phyloP scores from a whole-genome alignment of 352 stramenopile species.

The Pythium phragmitis region DNA sequence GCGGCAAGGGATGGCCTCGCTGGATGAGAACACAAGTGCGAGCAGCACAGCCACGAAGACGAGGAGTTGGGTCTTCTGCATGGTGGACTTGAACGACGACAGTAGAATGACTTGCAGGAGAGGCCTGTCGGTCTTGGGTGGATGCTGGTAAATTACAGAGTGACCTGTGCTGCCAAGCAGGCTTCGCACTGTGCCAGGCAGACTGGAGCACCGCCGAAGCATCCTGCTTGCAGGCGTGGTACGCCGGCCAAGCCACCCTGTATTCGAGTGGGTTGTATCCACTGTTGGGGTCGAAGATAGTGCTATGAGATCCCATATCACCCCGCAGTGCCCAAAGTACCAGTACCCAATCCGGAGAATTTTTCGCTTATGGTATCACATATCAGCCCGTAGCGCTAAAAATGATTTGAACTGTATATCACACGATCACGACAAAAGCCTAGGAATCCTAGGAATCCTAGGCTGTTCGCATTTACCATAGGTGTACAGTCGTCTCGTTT shows the following conservation, averaged over 20 bases:
- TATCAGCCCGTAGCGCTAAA: too few species aligned
- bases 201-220: not conserved
- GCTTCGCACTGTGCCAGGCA: not conserved
- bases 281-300: not conserved
- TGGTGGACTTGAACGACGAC: not conserved
- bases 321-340: too few species aligned
- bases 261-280: not conserved
- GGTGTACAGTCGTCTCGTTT: too few species aligned
- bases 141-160: not conserved
- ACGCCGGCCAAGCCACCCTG: not conserved
- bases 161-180: not conserved
- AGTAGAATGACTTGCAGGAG: not conserved
- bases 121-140: not conserved
- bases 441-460: too few species aligned
- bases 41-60: not conserved
- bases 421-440: too few species aligned
- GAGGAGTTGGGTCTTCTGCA: slow-evolving; percentile 1
- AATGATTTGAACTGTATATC: too few species aligned
- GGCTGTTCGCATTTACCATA: too few species aligned
- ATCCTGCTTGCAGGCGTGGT: not conserved
- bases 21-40: not conserved
- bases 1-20: not conserved
- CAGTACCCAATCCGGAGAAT: too few species aligned
- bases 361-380: too few species aligned
- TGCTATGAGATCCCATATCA: too few species aligned